Percentiles rank a stretch among this genome's conserved stretches.
Conservation (phyloP, 108 stramenopile species). For the Cyclostephanos invisitatus region DNA sequence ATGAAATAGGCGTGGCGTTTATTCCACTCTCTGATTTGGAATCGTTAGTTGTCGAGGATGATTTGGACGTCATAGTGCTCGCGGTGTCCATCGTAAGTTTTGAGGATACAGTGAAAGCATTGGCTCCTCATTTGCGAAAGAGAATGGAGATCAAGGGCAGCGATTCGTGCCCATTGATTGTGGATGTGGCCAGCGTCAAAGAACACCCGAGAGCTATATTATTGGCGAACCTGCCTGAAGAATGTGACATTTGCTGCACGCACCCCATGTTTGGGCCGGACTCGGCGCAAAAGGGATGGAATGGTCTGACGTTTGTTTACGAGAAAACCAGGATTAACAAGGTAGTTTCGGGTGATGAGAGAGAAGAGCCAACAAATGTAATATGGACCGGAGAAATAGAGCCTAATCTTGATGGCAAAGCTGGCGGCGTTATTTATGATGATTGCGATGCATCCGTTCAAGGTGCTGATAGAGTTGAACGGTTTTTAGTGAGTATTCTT, state of each 20-base stretch:
- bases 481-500: conserved; percentile 64
- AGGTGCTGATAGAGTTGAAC: conserved; percentile 85
- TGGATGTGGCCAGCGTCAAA: conserved; percentile 97
- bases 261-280: conserved; percentile 98
- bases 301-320: conserved; percentile 94
- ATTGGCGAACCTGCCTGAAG: conserved; percentile 79
- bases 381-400: conserved; percentile 1
- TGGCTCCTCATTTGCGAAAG: conserved; percentile 44
- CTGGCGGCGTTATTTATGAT: conserved; percentile 55
- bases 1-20: conserved; percentile 57
- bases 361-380: conserved; percentile 10
- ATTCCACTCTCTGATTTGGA: conserved; percentile 57
- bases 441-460: conserved; percentile 60
- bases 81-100: conserved; percentile 97
- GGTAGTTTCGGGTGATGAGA: conserved; percentile 42
- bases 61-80: conserved; percentile 85
- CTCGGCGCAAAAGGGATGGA: conserved; percentile 75
- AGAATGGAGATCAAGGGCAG: conserved; percentile 41
- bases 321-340: conserved; percentile 86
- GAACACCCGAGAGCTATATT: conserved; percentile 90
- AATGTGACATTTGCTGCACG: conserved; percentile 93
- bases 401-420: conserved; percentile 25
- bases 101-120: conserved; percentile 63
- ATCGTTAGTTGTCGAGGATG: conserved; percentile 56
- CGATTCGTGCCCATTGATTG: conserved; percentile 81